Evolutionary conservation across 352 stramenopile species (phyloP).

Genomic region (Globisporangium spiculum): DNA sequence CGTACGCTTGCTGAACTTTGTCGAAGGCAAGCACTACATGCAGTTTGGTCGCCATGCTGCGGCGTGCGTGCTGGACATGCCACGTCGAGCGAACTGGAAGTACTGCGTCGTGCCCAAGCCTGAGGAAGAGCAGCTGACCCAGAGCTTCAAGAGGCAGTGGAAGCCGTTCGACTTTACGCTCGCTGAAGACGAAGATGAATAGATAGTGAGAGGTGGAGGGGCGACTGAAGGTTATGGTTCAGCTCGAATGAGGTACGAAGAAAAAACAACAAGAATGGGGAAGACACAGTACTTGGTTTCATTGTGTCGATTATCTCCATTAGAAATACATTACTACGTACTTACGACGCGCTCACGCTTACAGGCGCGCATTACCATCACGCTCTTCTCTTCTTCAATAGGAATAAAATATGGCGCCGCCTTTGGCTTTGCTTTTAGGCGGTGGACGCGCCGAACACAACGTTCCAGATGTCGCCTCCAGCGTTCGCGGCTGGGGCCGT

Average conservation of each 20-base stretch:
- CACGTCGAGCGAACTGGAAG: slow-evolving; percentile 77
- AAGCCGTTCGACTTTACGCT: slow-evolving; percentile 75
- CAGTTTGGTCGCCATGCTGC: slow-evolving; percentile 75
- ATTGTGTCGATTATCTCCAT: not conserved
- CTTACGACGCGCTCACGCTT: not conserved
- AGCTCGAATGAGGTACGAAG: not conserved
- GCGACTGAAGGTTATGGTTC: not conserved
- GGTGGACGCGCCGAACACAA: slow-evolving; percentile 32
- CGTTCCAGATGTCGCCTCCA: slow-evolving; percentile 51
- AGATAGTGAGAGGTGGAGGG: not conserved
- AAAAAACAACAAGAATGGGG: too few relatives aligned
- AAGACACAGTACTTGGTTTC: not conserved
- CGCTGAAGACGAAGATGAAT: slow-evolving; percentile 33
- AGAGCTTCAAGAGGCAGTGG: slow-evolving; percentile 63
- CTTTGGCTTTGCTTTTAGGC: not conserved
- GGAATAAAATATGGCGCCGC: not conserved
- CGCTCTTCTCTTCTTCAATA: not conserved
- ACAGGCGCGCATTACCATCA: not conserved
- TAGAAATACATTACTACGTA: not conserved
- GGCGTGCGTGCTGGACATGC: slow-evolving; percentile 57
- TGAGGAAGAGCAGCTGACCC: slow-evolving; percentile 66
- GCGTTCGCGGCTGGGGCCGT: slow-evolving; percentile 1
- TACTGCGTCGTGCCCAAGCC: slow-evolving; percentile 74
- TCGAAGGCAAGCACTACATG: slow-evolving; percentile 81
- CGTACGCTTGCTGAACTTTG: slow-evolving; percentile 44